Base-by-base conservation (phyloP, 2,329 filamentous ascomycete genomes). In the Dothistroma pini region DNA sequence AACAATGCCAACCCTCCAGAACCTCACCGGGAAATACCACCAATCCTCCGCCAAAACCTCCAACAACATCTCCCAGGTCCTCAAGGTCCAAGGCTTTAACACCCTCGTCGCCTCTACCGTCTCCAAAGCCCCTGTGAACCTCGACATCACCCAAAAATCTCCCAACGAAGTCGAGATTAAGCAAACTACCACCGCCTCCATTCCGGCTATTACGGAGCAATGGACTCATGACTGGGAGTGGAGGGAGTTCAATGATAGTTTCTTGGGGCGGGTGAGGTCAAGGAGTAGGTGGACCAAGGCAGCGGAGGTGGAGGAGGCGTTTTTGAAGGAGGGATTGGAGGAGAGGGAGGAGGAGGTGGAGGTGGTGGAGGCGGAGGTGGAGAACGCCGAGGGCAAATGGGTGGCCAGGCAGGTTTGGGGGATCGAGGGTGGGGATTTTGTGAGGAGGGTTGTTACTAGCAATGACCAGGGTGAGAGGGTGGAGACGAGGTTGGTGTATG, bases 181-280 rank as follows among this genome's bases (percentile, higher is more conserved):
- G 11, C 56, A 59, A n/a, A 12, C 57, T 4, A 57, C 44, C 4
- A 72, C 74, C 5, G 74, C 76, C 31, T 66, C 69, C 21, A 71
- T 74, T 1, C 75, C 78, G 0, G 65, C 71, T 2, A 44, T 62
- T 5, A 57, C 54, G 14, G 60, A 62, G 38, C 50, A 59, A 48
- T 57, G 56, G 60, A 44, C 47, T 14, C 21, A 47, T 5, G 52
- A 59, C 12, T 54, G 19, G 11, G 57, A 62, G 21, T 59, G 53
- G 52, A 19, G 38, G 22, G 60, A 62, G 57, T 53, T 49, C 12
- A 52, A 56, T 16, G 56, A 57, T 44, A 10, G 21, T 2, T 58
- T 62, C 14, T 25, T 62, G 21, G 60, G 60, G 9, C 54, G 31
- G n/a, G 34, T 58, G 25, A 51, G 32, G 19, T 6, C 16, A 1